Conservation (phyloP, 1,139 yeast genomes). For the Lodderomyces parapsilosis region DNA sequence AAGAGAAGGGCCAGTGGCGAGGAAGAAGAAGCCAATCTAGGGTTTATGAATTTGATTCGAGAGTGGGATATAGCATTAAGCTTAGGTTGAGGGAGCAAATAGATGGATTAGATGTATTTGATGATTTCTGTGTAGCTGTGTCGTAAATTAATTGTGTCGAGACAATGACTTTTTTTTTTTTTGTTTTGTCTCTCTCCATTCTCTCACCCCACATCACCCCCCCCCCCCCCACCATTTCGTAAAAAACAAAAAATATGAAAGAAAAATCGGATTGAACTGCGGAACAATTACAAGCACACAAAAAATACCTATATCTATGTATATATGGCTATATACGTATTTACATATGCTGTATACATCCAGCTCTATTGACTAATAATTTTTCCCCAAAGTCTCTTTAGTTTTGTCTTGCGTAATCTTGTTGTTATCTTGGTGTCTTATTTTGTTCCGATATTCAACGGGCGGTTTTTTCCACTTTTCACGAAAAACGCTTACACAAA, state of each 20-base stretch:
- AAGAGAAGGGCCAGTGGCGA: constrained; percentile 41
- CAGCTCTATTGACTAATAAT: no score
- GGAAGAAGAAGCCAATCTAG: constrained; percentile 32
- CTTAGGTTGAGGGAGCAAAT: constrained; percentile 28
- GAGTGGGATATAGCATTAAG: constrained; percentile 52
- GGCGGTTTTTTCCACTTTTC: not conserved
- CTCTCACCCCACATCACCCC: no score
- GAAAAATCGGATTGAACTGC: no score
- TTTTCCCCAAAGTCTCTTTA: no score
- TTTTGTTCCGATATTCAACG: not conserved
- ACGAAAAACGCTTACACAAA: not conserved
- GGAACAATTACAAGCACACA: not conserved
- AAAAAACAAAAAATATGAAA: no score
- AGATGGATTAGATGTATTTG: not conserved
- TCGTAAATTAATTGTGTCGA: not conserved
- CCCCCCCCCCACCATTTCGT: no score
- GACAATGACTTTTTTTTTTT: not conserved
- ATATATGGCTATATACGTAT: not conserved
- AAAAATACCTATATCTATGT: no score
- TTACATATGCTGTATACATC: not conserved
- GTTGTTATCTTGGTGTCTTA: not conserved
- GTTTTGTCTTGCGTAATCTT: not conserved
- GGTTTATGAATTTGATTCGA: constrained; percentile 54
- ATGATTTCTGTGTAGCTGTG: not conserved
- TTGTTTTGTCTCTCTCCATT: no score